Evolutionary conservation across 2,329 filamentous ascomycete species (phyloP).

Genomic region (Xylaria sp.): DNA sequence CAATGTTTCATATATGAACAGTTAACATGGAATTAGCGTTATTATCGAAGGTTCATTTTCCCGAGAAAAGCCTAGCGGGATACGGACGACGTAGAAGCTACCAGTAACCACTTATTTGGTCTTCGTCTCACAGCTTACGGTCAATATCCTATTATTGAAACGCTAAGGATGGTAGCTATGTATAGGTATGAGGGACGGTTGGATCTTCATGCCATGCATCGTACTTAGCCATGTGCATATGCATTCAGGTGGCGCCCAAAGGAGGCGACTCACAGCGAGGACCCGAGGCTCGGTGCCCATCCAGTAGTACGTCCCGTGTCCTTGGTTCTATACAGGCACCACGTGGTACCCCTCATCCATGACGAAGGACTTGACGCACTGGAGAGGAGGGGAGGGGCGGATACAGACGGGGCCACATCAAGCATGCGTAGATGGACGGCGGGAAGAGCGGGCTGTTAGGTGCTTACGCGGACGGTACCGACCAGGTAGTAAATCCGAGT

Average conservation of each 20-base stretch:
- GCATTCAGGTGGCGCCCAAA: constrained; percentile 4
- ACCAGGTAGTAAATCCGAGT: constrained; percentile 1
- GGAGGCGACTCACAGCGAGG: not conserved
- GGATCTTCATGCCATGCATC: constrained; percentile 3
- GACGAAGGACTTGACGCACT: constrained; percentile 8
- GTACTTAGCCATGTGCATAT: constrained; percentile 2
- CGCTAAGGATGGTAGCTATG: not conserved
- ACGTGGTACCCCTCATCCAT: constrained; percentile 9
- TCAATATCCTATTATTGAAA: not conserved
- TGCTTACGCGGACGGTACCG: constrained; percentile 12
- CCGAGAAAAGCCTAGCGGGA: not conserved
- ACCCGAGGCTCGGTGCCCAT: not conserved
- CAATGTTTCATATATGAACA: not conserved
- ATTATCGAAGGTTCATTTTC: not conserved
- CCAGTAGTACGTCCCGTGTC: not conserved
- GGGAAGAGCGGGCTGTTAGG: not conserved
- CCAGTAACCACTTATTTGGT: not conserved
- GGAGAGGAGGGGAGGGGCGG: not conserved
- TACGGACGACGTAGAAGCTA: not conserved
- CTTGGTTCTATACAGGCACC: constrained; percentile 6
- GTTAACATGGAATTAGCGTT: not conserved
- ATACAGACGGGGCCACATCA: constrained; percentile 16
- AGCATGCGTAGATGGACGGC: not conserved
- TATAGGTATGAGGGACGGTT: constrained; percentile 5
- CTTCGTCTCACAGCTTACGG: not conserved